A percentile compares a stretch with the other conserved stretches of the same genome.
Conservation (phyloP, 495 filamentous ascomycete species). For the Hypomontagnella submonticulosa region DNA sequence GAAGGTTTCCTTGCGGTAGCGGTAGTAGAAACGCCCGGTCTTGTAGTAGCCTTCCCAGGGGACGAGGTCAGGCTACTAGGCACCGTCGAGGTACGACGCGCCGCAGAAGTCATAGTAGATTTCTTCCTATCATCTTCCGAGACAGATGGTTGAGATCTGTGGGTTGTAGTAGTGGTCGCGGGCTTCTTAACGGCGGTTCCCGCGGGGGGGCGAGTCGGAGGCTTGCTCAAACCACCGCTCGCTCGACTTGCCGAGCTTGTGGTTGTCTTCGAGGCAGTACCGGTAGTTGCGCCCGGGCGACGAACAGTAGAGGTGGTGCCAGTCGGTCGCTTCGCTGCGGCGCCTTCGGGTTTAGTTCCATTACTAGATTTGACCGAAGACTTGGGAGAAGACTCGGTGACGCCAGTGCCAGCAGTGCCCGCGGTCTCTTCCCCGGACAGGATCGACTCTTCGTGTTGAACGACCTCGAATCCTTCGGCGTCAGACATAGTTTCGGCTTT, state of each 20-base stretch:
- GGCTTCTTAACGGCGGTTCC: conserved; percentile 52
- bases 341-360: conserved; percentile 43
- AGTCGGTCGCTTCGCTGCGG: conserved; percentile 48
- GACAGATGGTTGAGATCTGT: conserved; percentile 57
- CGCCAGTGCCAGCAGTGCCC: conserved; percentile 39
- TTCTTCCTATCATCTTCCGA: conserved; percentile 62
- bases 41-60: conserved; percentile 52
- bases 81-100: conserved; percentile 55
- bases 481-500: conserved; percentile 56
- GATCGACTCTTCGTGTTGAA: conserved; percentile 53
- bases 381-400: conserved; percentile 46
- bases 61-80: conserved; percentile 49
- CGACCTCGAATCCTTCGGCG: conserved; percentile 54
- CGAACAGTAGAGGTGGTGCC: conserved; percentile 42
- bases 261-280: conserved; percentile 53
- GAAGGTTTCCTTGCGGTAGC: conserved; percentile 56
- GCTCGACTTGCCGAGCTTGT: conserved; percentile 53
- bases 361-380: conserved; percentile 46
- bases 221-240: conserved; percentile 50
- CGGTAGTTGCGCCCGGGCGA: conserved; percentile 47
- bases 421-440: conserved; percentile 47
- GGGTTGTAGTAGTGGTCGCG: conserved; percentile 49
- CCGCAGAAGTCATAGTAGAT: conserved; percentile 49
- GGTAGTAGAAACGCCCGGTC: conserved; percentile 49
- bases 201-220: conserved; percentile 51